Base-by-base conservation (phyloP, 2,329 filamentous ascomycete species). In the Sporothrix pallida region DNA sequence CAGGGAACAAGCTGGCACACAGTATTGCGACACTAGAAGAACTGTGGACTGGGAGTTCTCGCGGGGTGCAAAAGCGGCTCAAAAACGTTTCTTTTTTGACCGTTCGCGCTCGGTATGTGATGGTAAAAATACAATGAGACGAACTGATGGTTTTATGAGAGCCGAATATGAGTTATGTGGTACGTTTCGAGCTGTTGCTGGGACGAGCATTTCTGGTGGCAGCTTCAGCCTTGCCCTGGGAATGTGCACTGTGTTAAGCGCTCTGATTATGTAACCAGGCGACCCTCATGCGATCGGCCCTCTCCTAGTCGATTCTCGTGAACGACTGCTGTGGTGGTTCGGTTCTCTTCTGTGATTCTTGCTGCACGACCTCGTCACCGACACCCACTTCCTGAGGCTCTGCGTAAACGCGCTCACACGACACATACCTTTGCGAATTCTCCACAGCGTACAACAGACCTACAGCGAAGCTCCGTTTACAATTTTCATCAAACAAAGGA, bases 161-260 rank as follows among this genome's bases (percentile, higher is more conserved):
- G 1, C 10, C 42, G 42, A 48, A 26, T 10, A 48, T 17, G 20
- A 20, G 4, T 26, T 20, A 10, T 46, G 10, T 20, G 10, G 9
- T 42, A 44, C 17, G 5, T 26, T 67, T 20, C 9, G 62, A 46
- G 42, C 62, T 67, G 42, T 17, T 26, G n/a, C 3, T 48, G 62
- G 42, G 62, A 67, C 42, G 62, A 67, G 26, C 42, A 20, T 6
- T 67, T 20, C 48, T 42, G 2, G 42, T 67, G 62, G 20, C 62
- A 48, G 42, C 62, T 67, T 17, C 42, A 48, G 62, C 42, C n/a
- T 67, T 48, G 62, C 4, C 8, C 26, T 48, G n/a, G 12, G 62
- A 67, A 17, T 67, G 42, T 48, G 23, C 65, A 68, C 65, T 68
- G 65, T 68, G 65, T 46, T 52, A 31, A 68, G 65, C 62, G 42